A percentile compares a stretch with the other conserved stretches of the same genome.
phyloP scores from a whole-genome alignment of 768 basidiomycete genomes.

The Albatrellus ellisii region DNA sequence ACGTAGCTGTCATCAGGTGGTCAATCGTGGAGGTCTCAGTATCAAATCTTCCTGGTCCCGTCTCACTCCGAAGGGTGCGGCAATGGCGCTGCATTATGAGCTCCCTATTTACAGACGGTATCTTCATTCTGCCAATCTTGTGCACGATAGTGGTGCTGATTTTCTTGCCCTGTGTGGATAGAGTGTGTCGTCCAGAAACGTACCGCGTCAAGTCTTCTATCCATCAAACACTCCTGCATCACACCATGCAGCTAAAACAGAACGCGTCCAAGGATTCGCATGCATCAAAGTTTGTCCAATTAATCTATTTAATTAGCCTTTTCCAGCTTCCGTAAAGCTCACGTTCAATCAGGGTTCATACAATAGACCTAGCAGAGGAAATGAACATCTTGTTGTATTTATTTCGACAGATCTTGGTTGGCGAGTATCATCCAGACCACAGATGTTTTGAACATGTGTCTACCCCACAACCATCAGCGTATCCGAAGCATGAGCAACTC shows the following conservation, averaged over 20 bases:
- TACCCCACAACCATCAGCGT: slow-evolving; percentile 13
- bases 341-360: neutral
- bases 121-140: slow-evolving; percentile 4
- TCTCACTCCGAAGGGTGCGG: slow-evolving; percentile 57
- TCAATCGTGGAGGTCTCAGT: slow-evolving; percentile 70
- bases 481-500: slow-evolving; percentile 7
- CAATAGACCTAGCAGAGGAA: slow-evolving; percentile 7
- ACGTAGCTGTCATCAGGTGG: slow-evolving; percentile 71
- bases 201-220: slow-evolving; percentile 64
- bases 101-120: slow-evolving; percentile 73
- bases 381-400: slow-evolving; percentile 28
- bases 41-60: slow-evolving; percentile 82
- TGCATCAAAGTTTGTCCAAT: too few species aligned
- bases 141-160: slow-evolving; percentile 1
- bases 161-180: slow-evolving; percentile 17
- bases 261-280: too few species aligned
- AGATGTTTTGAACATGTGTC: slow-evolving; percentile 5
- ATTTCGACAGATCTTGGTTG: slow-evolving; percentile 36
- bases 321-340: too few species aligned
- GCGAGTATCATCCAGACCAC: slow-evolving; percentile 26
- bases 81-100: slow-evolving; percentile 52
- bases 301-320: too few species aligned
- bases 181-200: slow-evolving; percentile 69
- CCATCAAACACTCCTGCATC: slow-evolving; percentile 35
- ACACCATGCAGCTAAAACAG: slow-evolving; percentile 16